Evolutionary conservation across 2,329 filamentous ascomycete genomes (phyloP).

Genomic region (Fusarium sp.): DNA sequence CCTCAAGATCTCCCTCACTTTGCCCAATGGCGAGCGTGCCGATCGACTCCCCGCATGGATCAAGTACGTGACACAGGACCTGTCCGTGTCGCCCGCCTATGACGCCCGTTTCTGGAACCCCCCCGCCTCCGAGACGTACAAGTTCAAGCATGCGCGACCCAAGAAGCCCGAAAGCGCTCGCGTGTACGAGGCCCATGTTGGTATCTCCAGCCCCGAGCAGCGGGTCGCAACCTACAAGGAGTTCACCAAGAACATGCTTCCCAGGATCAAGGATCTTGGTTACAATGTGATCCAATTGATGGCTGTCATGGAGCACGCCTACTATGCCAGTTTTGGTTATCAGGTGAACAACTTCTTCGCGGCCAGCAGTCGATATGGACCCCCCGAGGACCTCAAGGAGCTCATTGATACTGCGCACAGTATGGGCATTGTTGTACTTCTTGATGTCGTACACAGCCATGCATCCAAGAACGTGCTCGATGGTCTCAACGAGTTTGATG

Average conservation of each 20-base stretch:
- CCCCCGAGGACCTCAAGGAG: conserved; percentile 94
- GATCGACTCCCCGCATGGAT: conserved; percentile 97
- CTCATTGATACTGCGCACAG: conserved; percentile 93
- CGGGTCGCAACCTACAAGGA: conserved; percentile 95
- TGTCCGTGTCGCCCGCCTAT: conserved; percentile 87
- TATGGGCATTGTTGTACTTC: conserved; percentile 86
- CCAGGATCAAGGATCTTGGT: conserved; percentile 85
- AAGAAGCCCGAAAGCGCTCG: conserved; percentile 85
- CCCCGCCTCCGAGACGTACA: conserved; percentile 75
- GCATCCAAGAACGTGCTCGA: conserved; percentile 97
- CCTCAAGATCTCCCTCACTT: conserved; percentile 78
- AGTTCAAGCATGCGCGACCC: conserved; percentile 82
- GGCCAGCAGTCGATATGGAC: conserved; percentile 92
- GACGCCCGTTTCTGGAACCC: conserved; percentile 98
- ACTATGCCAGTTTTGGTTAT: conserved; percentile 99
- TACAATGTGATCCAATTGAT: conserved; percentile 99
- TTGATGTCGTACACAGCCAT: conserved; percentile 97
- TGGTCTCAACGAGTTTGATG: conserved; percentile 94
- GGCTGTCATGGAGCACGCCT: conserved; percentile 99
- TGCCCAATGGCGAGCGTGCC: conserved; percentile 78
- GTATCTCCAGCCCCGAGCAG: conserved; percentile 90
- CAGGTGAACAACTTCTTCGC: conserved; percentile 99
- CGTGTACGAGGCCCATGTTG: conserved; percentile 98
- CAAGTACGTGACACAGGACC: conserved; percentile 93
- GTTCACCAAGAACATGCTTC: conserved; percentile 91